A percentile compares a stretch with the other conserved stretches of the same genome.
Evolutionary conservation across 2,329 filamentous ascomycete species (phyloP).

Genomic region (Fusarium phyllophilum): DNA sequence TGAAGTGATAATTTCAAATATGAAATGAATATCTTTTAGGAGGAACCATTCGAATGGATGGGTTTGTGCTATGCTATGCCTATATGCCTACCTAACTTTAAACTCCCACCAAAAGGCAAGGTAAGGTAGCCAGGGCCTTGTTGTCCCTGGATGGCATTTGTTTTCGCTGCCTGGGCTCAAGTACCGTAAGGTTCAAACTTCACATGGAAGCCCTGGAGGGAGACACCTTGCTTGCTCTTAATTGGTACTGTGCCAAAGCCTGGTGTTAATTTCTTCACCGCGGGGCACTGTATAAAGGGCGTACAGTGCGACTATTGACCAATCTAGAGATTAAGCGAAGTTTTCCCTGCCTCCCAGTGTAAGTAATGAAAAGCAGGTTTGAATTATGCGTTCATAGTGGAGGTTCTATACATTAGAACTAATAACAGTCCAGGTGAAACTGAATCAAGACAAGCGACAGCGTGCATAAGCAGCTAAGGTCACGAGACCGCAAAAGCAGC

Average conservation of each 20-base stretch:
- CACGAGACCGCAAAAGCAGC: background rate
- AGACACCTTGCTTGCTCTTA: constrained; percentile 6
- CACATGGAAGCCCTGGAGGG: background rate
- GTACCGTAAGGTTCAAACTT: background rate
- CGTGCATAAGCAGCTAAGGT: background rate
- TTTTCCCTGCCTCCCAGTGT: constrained; percentile 4
- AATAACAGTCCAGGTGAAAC: background rate
- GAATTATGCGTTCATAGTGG: constrained; percentile 18
- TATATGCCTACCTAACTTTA: too few relatives aligned
- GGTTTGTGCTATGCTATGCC: constrained; percentile 6
- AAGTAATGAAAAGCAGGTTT: constrained; percentile 1
- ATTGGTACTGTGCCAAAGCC: constrained; percentile 17
- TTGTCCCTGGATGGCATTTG: constrained; percentile 11
- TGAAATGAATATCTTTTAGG: constrained; percentile 13
- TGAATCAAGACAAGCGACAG: constrained; percentile 11
- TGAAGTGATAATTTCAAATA: constrained; percentile 9
- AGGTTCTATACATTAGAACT: constrained; percentile 1
- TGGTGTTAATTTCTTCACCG: constrained; percentile 31
- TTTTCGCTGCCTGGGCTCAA: background rate
- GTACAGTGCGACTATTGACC: constrained; percentile 14
- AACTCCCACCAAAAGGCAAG: background rate
- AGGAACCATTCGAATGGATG: background rate
- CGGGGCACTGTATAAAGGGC: constrained; percentile 23
- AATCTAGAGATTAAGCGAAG: constrained; percentile 22
- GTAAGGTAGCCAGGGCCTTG: constrained; percentile 12